Conservation (phyloP, 768 basidiomycete genomes). For the Daedaleopsis nitida region DNA sequence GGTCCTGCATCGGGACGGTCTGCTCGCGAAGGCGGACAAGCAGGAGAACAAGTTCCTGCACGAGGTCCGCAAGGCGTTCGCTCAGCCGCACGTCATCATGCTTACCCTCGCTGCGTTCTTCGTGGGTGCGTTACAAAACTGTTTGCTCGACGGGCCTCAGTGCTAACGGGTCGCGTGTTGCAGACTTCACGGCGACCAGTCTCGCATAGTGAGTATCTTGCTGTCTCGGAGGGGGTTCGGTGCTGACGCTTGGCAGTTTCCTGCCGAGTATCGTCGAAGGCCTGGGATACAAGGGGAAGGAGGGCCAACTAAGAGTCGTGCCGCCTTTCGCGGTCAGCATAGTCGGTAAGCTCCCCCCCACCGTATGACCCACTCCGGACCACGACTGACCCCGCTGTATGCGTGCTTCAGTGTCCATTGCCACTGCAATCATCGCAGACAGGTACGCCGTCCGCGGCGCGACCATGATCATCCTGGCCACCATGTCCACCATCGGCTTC, state of each 20-base stretch:
- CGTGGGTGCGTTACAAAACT: constrained; percentile 17
- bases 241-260: constrained; percentile 18
- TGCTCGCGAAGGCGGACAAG: constrained; percentile 41
- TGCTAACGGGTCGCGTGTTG: too few species aligned
- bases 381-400: not conserved
- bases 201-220: constrained; percentile 28
- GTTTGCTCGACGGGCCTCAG: too few species aligned
- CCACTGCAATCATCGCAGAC: constrained; percentile 53
- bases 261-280: constrained; percentile 30
- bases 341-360: constrained; percentile 17
- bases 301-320: constrained; percentile 35
- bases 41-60: constrained; percentile 55
- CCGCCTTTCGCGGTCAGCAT: constrained; percentile 35
- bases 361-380: not conserved
- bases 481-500: constrained; percentile 53
- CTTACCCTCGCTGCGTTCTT: constrained; percentile 54
- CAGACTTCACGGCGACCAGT: constrained; percentile 38
- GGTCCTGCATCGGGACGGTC: constrained; percentile 11
- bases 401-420: constrained; percentile 35
- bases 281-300: constrained; percentile 30
- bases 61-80: constrained; percentile 53
- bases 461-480: constrained; percentile 44
- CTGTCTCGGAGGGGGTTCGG: not conserved
- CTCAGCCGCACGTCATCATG: constrained; percentile 56
- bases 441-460: constrained; percentile 51